Conservation (phyloP, 1,139 yeast genomes). For the Nakaseomyces kungkrabaensis region DNA sequence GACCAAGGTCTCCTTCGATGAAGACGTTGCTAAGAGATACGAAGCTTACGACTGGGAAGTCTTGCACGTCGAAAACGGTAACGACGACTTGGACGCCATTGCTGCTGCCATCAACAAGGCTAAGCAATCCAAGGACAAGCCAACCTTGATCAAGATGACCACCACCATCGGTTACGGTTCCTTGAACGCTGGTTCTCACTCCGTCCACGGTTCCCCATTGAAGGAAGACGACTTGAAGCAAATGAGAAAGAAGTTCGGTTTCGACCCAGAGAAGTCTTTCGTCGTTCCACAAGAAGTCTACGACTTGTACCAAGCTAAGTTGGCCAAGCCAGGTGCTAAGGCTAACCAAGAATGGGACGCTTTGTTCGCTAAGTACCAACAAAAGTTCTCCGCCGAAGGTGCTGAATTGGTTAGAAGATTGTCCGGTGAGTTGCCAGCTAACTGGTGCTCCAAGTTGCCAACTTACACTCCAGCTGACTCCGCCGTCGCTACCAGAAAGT, state of each 20-base stretch:
- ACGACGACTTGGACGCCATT: constrained; percentile 67
- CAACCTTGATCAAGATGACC: constrained; percentile 79
- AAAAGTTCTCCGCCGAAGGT: constrained; percentile 70
- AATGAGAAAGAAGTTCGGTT: constrained; percentile 76
- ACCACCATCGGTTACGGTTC: constrained; percentile 97
- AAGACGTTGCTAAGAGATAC: constrained; percentile 79
- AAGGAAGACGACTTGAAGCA: constrained; percentile 88
- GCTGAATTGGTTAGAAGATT: constrained; percentile 79
- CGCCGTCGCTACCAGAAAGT: constrained; percentile 89
- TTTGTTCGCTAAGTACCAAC: constrained; percentile 49
- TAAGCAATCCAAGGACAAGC: constrained; percentile 59
- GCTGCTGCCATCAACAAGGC: constrained; percentile 66
- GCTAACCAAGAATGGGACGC: constrained; percentile 68
- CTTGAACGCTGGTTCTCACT: constrained; percentile 71
- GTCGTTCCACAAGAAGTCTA: constrained; percentile 77
- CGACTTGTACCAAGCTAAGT: constrained; percentile 52
- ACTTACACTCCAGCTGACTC: constrained; percentile 65
- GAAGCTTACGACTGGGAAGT: constrained; percentile 95
- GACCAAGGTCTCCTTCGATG: constrained; percentile 87
- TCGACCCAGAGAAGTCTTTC: constrained; percentile 77
- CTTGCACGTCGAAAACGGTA: constrained; percentile 67
- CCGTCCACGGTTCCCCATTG: constrained; percentile 96
- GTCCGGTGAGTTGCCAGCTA: constrained; percentile 68
- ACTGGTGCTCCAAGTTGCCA: constrained; percentile 78
- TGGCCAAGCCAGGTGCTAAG: constrained; percentile 51